Evolutionary conservation across 2,329 filamentous ascomycete species (phyloP).

Genomic region (Cordyceps cateniannulata): DNA sequence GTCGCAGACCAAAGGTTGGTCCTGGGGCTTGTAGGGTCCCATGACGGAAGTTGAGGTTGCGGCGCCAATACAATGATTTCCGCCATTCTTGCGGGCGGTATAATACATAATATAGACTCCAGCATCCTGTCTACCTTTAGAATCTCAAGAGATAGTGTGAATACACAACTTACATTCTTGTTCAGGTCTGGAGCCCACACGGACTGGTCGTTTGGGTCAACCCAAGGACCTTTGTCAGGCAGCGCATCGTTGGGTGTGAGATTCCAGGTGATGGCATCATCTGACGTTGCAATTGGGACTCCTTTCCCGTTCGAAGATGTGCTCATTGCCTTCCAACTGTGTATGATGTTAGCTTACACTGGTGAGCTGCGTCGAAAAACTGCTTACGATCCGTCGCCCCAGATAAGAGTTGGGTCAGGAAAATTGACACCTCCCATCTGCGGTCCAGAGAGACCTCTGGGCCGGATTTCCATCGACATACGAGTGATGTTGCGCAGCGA

Average conservation of each 20-base stretch:
- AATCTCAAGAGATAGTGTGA: neutral
- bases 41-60: slow-evolving; percentile 9
- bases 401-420: slow-evolving; percentile 10
- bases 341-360: neutral
- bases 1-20: slow-evolving; percentile 6
- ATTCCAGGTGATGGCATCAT: slow-evolving; percentile 2
- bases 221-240: slow-evolving; percentile 8
- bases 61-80: slow-evolving; percentile 12
- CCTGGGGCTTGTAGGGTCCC: slow-evolving; percentile 4
- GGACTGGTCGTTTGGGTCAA: slow-evolving; percentile 5
- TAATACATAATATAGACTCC: slow-evolving; percentile 12
- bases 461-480: neutral
- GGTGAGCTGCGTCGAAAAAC: neutral
- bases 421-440: slow-evolving; percentile 3
- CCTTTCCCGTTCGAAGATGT: slow-evolving; percentile 4
- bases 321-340: slow-evolving; percentile 13
- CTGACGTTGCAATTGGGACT: slow-evolving; percentile 7
- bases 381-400: slow-evolving; percentile 12
- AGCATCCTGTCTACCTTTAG: neutral
- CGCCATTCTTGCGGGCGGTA: neutral
- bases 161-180: neutral
- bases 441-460: slow-evolving; percentile 4
- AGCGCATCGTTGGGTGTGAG: neutral
- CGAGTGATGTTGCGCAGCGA: slow-evolving; percentile 8
- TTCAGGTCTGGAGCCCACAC: slow-evolving; percentile 12